Evolutionary conservation across 1,139 yeast species (phyloP), one percentile per base, ranked within the genome.

Genomic region (Geotrichum histeridarum): DNA sequence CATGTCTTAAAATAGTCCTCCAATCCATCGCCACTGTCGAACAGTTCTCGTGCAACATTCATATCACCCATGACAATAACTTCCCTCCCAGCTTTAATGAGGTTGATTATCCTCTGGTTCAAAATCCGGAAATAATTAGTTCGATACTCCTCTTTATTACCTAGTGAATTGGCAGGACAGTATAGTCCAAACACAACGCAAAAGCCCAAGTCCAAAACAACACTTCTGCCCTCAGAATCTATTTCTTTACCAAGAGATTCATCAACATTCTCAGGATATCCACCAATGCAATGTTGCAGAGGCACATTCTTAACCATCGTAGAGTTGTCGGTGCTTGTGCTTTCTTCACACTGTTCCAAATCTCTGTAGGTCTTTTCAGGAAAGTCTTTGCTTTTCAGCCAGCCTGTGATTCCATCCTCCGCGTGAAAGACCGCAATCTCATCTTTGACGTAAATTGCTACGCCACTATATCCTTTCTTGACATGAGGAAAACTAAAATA

Each of bases 131-230:
- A 73, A 64, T 87, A 93, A 11, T 72, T 67, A 45, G 80, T 64
- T 46, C 96, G 72, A 62, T 75, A 85, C 17, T 68, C 69, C 56
- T 84, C 86, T 9, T 94, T 94, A 51, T 83, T 87, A 3, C 82
- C 90, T 0, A 89, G 79, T 0, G 97, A 87, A 65, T 90, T 89
- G 0, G 98, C 98, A 0, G 98, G 98, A 65, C 98, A 91, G 65
- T 93, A 93, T 1, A 89, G 77, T 0, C 91, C 82, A 54, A 93
- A 81, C 0, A 93, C 69, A 1, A 83, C 69, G 59, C 80, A 77
- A 57, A 70, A 74, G 0, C 83, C 84, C 32, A 91, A 66, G 64
- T 93, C 98, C 1, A 91, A 71, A 8, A 87, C 77, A 3, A 89
- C 77, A 57, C 88, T 80, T 50, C 99, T 73, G 0, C 98, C 99